These are phyloP conservation scores for Quercus phellos DNA, from an alignment of 331 rosid species.

Conservation along the genomic window DNA sequence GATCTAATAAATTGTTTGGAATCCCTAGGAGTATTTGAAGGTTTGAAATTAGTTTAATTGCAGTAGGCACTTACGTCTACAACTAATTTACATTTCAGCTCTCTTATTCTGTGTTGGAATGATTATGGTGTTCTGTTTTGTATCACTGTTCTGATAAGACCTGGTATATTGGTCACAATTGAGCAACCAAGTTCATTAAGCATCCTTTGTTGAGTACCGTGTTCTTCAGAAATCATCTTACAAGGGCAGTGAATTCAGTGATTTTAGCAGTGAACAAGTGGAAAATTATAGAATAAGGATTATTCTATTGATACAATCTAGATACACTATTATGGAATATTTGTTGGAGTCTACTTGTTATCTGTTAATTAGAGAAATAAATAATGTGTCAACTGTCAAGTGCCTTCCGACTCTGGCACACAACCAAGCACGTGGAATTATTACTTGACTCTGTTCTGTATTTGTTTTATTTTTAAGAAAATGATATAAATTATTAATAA, in stretches of 20 bases:
- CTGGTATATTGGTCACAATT: neutral
- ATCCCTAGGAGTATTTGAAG: neutral
- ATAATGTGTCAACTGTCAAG: neutral
- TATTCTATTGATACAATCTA: neutral
- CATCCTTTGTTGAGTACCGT: neutral
- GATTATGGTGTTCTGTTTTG: neutral
- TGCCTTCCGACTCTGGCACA: neutral
- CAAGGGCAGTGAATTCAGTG: neutral
- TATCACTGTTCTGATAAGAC: neutral
- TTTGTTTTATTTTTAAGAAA: neutral
- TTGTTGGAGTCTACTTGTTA: neutral
- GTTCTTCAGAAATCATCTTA: neutral
- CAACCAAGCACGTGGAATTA: neutral
- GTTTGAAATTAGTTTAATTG: neutral
- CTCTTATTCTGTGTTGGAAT: neutral
- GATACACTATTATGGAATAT: neutral
- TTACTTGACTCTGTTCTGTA: neutral
- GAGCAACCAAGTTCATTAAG: neutral
- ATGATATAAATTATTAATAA: neutral
- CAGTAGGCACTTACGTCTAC: neutral
- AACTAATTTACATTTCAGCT: neutral
- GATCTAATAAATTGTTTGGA: neutral
- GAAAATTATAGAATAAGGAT: neutral
- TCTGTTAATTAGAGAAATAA: neutral
- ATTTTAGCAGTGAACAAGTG: neutral